These are phyloP conservation scores for Paratrimastix pyriformis DNA, from an alignment of 78 protist species.

Conservation along the genomic window DNA sequence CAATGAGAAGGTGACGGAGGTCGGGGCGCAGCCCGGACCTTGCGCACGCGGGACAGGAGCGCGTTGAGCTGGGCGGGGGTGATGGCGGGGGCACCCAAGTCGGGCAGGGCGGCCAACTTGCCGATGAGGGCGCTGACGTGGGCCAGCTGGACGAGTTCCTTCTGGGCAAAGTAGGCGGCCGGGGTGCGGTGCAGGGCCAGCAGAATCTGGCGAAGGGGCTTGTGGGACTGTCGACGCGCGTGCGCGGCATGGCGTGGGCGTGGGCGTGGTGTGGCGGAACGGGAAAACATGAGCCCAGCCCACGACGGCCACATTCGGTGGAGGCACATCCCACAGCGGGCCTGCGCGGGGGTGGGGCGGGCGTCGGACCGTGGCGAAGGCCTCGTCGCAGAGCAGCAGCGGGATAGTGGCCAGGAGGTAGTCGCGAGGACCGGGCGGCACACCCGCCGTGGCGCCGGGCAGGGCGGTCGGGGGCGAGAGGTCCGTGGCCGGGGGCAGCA, in stretches of 20 bases:
- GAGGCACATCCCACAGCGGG: not conserved
- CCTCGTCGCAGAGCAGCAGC: not conserved
- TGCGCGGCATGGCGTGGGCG: too few relatives aligned
- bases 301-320: not conserved
- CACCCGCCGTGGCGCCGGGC: not conserved
- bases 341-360: not conserved
- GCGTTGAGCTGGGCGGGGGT: too few relatives aligned
- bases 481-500: not conserved
- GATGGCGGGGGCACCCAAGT: too few relatives aligned
- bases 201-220: too few relatives aligned
- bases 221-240: too few relatives aligned
- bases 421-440: not conserved
- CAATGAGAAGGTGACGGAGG: too few relatives aligned
- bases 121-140: too few relatives aligned
- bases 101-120: too few relatives aligned
- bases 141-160: not conserved
- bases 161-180: constrained; percentile 7
- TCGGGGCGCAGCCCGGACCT: too few relatives aligned
- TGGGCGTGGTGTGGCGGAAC: not conserved
- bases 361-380: not conserved
- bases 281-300: not conserved
- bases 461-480: not conserved
- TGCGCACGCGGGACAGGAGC: too few relatives aligned
- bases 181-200: not conserved
- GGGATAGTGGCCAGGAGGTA: not conserved